Evolutionary conservation across 108 stramenopile species (phyloP).

Genomic region (Aurantiochytrium sp.): DNA sequence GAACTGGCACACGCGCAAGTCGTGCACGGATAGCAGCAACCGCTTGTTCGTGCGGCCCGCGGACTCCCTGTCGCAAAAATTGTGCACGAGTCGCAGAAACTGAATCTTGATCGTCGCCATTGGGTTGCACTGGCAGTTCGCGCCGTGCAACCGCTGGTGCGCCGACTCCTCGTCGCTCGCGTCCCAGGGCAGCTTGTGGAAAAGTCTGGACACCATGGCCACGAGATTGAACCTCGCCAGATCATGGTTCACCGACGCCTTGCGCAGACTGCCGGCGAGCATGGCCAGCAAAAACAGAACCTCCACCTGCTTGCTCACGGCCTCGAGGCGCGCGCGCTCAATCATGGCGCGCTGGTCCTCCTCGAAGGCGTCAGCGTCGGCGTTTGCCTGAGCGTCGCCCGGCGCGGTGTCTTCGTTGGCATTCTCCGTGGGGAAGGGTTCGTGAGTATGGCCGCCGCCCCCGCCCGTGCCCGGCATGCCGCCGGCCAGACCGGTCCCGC

Average conservation of each 20-base stretch:
- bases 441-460: not conserved
- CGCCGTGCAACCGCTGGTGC: slow-evolving; percentile 42
- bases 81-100: slow-evolving; percentile 75
- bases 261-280: not conserved
- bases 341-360: not conserved
- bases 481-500: too few relatives aligned
- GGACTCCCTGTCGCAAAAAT: slow-evolving; percentile 73
- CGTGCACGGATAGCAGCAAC: not conserved
- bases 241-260: not conserved
- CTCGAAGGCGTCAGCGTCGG: not conserved
- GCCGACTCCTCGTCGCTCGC: not conserved
- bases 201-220: not conserved
- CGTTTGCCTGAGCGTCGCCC: too few relatives aligned
- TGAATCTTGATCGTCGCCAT: slow-evolving; percentile 77
- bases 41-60: not conserved
- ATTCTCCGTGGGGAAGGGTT: not conserved
- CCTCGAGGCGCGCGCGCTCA: not conserved
- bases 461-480: not conserved
- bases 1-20: not conserved
- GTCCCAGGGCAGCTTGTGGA: not conserved
- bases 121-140: slow-evolving; percentile 75
- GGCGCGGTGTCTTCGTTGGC: too few relatives aligned
- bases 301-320: slow-evolving; percentile 5
- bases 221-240: not conserved
- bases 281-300: not conserved